Percentiles rank a stretch among this genome's conserved stretches.
phyloP scores from a whole-genome alignment of 106 monocot genomes.

The Dendrobium chrysotoxum region DNA sequence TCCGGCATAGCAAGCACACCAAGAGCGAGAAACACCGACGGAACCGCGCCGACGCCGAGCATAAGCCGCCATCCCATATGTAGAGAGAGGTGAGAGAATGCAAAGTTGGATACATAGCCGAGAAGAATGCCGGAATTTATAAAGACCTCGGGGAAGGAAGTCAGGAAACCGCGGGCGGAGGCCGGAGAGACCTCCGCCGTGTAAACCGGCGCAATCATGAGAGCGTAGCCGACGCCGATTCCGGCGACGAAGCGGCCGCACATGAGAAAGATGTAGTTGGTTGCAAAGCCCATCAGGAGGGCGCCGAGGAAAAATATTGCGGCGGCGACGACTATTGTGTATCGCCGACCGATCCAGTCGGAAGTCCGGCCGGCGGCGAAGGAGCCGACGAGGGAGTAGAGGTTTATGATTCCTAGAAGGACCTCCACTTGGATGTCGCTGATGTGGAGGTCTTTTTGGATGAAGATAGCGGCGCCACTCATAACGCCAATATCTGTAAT shows the following conservation, averaged over 20 bases:
- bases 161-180: conserved; percentile 27
- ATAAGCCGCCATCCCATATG: conserved; percentile 19
- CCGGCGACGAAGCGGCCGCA: conserved; percentile 72
- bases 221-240: conserved; percentile 63
- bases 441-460: conserved; percentile 53
- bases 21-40: conserved; percentile 10
- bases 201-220: conserved; percentile 71
- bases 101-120: conserved; percentile 20
- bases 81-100: conserved; percentile 5
- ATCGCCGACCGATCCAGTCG: conserved; percentile 71
- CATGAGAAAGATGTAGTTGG: conserved; percentile 69
- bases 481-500: conserved; percentile 64
- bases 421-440: conserved; percentile 55
- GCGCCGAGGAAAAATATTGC: conserved; percentile 71
- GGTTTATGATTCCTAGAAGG: conserved; percentile 70
- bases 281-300: conserved; percentile 59
- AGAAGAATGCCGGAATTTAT: conserved; percentile 38
- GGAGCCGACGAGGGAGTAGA: conserved; percentile 65
- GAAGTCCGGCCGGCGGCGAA: conserved; percentile 63
- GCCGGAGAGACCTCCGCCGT: conserved; percentile 39
- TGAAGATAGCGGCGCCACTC: conserved; percentile 68
- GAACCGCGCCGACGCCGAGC: conserved; percentile 21
- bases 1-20: conserved; percentile 46
- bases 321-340: conserved; percentile 60
- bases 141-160: conserved; percentile 40